Conservation (phyloP, 805 yeast species). For the Kluyveromyces dobzhanskii region DNA sequence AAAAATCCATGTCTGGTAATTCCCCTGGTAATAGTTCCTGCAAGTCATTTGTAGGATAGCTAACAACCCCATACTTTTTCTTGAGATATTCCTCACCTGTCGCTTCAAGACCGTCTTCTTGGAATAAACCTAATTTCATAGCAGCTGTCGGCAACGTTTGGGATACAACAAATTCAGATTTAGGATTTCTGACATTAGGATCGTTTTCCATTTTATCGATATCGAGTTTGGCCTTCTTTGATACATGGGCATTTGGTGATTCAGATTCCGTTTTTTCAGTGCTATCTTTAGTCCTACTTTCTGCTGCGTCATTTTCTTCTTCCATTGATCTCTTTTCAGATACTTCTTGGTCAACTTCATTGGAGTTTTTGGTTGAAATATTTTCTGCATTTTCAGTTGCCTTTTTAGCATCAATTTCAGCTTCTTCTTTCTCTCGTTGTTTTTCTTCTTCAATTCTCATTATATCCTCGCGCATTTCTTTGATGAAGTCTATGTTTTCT, state of each 20-base stretch:
- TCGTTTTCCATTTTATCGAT: conserved; percentile 38
- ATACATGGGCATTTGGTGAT: conserved; percentile 4
- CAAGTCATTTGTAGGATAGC: conserved; percentile 78
- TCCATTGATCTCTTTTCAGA: conserved; percentile 5
- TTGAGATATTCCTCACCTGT: conserved; percentile 71
- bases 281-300: conserved; percentile 5
- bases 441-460: conserved; percentile 9
- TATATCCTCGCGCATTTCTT: conserved; percentile 10
- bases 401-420: conserved; percentile 5
- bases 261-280: not conserved
- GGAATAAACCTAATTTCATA: conserved; percentile 53
- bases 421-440: conserved; percentile 12
- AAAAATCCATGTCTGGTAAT: conserved; percentile 80
- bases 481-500: conserved; percentile 13
- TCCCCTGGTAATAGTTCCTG: conserved; percentile 75
- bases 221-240: conserved; percentile 16
- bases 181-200: conserved; percentile 59
- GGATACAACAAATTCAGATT: conserved; percentile 63
- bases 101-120: conserved; percentile 54
- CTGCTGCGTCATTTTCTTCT: conserved; percentile 9
- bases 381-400: conserved; percentile 4
- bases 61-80: conserved; percentile 75
- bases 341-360: conserved; percentile 8
- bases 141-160: conserved; percentile 64
- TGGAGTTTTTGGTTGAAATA: not conserved